These are phyloP conservation scores for Cadophora sp. DNA, from an alignment of 2,329 filamentous ascomycete species.

Conservation along the genomic window DNA sequence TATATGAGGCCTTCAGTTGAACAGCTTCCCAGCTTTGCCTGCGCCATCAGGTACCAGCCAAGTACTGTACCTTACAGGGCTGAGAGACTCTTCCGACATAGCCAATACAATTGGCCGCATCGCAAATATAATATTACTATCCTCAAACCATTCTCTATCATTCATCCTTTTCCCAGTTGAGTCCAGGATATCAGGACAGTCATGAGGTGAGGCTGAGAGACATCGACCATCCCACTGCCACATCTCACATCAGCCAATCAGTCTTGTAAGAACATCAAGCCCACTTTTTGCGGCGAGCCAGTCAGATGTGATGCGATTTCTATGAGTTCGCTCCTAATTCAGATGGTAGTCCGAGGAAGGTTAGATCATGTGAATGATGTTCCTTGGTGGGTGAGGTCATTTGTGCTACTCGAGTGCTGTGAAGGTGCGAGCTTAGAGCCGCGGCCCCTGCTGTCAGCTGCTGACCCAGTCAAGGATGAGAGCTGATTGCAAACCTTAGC, in stretches of 20 bases:
- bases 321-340: background rate
- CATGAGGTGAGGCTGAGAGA: conserved; percentile 6
- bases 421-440: too few species aligned
- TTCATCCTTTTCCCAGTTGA: background rate
- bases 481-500: too few species aligned
- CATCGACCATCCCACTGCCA: background rate
- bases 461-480: too few species aligned
- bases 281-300: conserved; percentile 1
- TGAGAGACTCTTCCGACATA: conserved; percentile 1
- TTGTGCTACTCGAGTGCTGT: too few species aligned
- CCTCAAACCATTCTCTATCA: background rate
- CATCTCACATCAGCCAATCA: conserved; percentile 19
- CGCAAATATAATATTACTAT: background rate
- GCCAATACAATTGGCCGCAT: background rate
- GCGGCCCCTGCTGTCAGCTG: too few species aligned
- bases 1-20: background rate
- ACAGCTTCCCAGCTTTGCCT: background rate
- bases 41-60: background rate
- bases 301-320: background rate
- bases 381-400: background rate
- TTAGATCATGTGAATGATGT: background rate
- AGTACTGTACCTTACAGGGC: background rate
- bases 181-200: background rate
- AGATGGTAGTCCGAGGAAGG: background rate
- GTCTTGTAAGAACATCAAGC: background rate